Conservation (phyloP, 2,329 filamentous ascomycete species). For the Tolypocladium guangdongense region DNA sequence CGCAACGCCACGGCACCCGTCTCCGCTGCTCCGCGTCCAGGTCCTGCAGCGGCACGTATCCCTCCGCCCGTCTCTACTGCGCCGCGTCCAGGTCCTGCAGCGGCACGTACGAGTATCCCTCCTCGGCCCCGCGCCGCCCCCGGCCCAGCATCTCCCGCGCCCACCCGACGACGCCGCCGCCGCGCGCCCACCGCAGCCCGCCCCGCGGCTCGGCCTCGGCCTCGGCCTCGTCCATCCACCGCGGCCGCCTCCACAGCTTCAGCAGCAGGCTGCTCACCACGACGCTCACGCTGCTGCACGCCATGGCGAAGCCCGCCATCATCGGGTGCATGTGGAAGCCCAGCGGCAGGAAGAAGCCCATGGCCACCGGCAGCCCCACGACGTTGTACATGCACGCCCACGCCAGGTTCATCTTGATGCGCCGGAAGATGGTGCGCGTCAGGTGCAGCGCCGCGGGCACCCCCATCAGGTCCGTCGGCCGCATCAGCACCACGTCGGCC, state of each 20-base stretch:
- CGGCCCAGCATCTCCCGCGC: conserved; percentile 28
- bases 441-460: conserved; percentile 82
- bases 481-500: conserved; percentile 92
- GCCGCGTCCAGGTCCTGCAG: conserved; percentile 38
- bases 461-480: conserved; percentile 79
- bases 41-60: conserved; percentile 48
- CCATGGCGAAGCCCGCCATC: conserved; percentile 93
- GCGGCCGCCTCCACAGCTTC: conserved; percentile 74
- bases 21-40: conserved; percentile 26
- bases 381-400: conserved; percentile 94
- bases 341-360: conserved; percentile 89
- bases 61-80: conserved; percentile 20
- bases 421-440: conserved; percentile 71
- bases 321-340: conserved; percentile 84
- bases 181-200: conserved; percentile 29
- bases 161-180: conserved; percentile 31
- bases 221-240: conserved; percentile 70
- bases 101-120: conserved; percentile 52
- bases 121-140: conserved; percentile 31
- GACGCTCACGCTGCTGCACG: conserved; percentile 78
- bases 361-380: conserved; percentile 85
- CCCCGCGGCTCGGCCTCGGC: conserved; percentile 51
- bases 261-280: conserved; percentile 74
- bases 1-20: not conserved
- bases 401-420: conserved; percentile 86